These are phyloP conservation scores for Dryas octopetala DNA, from an alignment of 306 rosid genomes.

Conservation along the genomic window DNA sequence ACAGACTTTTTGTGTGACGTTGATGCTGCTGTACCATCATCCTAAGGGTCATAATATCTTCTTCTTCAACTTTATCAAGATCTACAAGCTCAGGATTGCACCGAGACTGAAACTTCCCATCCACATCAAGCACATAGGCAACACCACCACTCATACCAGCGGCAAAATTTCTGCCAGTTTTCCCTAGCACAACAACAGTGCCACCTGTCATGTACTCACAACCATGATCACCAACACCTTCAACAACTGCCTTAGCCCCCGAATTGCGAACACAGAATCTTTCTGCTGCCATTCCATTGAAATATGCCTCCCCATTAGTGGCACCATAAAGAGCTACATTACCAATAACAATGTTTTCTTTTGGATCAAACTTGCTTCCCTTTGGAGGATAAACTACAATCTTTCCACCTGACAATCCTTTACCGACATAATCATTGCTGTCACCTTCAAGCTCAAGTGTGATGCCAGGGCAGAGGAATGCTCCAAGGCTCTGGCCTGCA, in stretches of 20 bases:
- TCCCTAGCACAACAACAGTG: constrained; percentile 87
- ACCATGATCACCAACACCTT: constrained; percentile 99
- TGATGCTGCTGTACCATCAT: constrained; percentile 98
- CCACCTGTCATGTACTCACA: constrained; percentile 99
- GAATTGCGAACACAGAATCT: constrained; percentile 98
- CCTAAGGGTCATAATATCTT: constrained; percentile 64
- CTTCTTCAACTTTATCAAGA: constrained; percentile 83
- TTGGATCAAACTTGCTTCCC: constrained; percentile 81
- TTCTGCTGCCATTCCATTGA: constrained; percentile 99
- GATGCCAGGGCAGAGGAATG: constrained; percentile 95
- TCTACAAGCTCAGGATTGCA: constrained; percentile 95
- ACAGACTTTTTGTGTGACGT: constrained; percentile 82
- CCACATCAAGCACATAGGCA: constrained; percentile 81
- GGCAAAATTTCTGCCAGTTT: constrained; percentile 95
- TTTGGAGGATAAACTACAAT: constrained; percentile 87
- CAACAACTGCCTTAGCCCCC: constrained; percentile 94
- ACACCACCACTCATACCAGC: constrained; percentile 99
- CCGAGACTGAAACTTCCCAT: constrained; percentile 63
- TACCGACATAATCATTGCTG: constrained; percentile 93
- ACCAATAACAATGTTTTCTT: constrained; percentile 90
- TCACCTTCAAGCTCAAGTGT: constrained; percentile 97
- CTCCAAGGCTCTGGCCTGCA: constrained; percentile 99
- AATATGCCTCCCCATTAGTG: constrained; percentile 90
- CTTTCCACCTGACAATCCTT: constrained; percentile 97
- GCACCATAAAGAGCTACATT: constrained; percentile 98